A percentile compares a stretch with the other conserved stretches of the same genome.
phyloP scores from a whole-genome alignment of 768 basidiomycete genomes.

The Pholiota conissans region DNA sequence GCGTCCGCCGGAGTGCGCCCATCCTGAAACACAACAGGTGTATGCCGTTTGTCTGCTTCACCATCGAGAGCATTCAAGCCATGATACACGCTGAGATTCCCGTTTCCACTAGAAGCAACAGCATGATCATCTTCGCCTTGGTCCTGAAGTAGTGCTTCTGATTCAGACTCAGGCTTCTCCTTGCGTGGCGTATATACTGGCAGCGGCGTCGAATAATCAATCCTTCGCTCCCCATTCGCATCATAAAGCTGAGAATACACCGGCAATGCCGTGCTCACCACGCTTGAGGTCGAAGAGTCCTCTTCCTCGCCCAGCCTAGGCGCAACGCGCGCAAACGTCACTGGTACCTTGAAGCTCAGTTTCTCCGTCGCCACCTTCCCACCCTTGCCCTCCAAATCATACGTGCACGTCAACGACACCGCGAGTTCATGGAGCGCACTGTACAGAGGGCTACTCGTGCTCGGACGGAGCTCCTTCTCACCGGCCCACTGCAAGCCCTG shows the following conservation, averaged over 20 bases:
- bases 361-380: slow-evolving; percentile 28
- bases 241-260: slow-evolving; percentile 81
- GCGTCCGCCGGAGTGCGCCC: not conserved
- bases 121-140: not conserved
- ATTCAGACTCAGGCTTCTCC: not conserved
- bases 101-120: not conserved
- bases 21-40: slow-evolving; percentile 11
- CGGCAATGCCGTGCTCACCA: slow-evolving; percentile 43
- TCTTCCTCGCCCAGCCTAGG: slow-evolving; percentile 20
- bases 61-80: slow-evolving; percentile 5
- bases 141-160: not conserved
- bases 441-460: slow-evolving; percentile 54
- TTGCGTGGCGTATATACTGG: slow-evolving; percentile 57
- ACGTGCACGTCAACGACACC: slow-evolving; percentile 56
- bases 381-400: slow-evolving; percentile 41
- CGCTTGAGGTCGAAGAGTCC: no score
- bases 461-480: slow-evolving; percentile 40
- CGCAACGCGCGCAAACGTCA: slow-evolving; percentile 47
- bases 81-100: slow-evolving; percentile 13
- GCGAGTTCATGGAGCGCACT: slow-evolving; percentile 53
- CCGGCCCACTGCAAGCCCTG: slow-evolving; percentile 39
- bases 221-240: slow-evolving; percentile 68
- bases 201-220: slow-evolving; percentile 63
- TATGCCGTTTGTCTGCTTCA: slow-evolving; percentile 10
- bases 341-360: slow-evolving; percentile 47